Evolutionary conservation across 495 filamentous ascomycete genomes (phyloP).

Genomic region (Penicillium fimorum): DNA sequence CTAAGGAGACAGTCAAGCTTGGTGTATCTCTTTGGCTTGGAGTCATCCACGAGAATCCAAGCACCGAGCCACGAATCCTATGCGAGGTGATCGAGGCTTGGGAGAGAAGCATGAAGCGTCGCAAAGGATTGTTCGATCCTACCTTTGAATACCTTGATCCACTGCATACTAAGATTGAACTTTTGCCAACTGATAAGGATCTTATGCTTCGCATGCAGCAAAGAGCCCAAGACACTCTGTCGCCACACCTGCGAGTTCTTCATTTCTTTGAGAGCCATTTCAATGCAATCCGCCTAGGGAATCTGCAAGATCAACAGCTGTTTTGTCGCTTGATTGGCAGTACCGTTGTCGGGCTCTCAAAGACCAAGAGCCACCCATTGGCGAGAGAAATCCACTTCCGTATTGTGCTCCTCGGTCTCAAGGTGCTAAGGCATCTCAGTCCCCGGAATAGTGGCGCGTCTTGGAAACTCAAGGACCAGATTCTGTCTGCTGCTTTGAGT

Average conservation of each 20-base stretch:
- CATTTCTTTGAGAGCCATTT: conserved; percentile 93
- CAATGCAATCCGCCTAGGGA: conserved; percentile 81
- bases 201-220: conserved; percentile 72
- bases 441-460: conserved; percentile 56
- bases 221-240: conserved; percentile 70
- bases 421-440: conserved; percentile 67
- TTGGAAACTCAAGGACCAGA: conserved; percentile 81
- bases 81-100: conserved; percentile 82
- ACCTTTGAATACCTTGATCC: conserved; percentile 77
- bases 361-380: conserved; percentile 75
- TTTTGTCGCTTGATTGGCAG: conserved; percentile 76
- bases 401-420: conserved; percentile 76
- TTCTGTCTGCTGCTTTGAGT: conserved; percentile 76
- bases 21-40: conserved; percentile 95
- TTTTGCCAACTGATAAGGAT: conserved; percentile 83
- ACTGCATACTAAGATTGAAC: conserved; percentile 86
- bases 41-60: conserved; percentile 93
- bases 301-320: conserved; percentile 70
- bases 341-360: conserved; percentile 68
- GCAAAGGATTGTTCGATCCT: conserved; percentile 76
- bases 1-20: conserved; percentile 90
- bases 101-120: conserved; percentile 74
- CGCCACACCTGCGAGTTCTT: conserved; percentile 80
- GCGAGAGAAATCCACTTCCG: conserved; percentile 89
- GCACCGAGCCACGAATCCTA: conserved; percentile 77